Base-by-base conservation (phyloP, 2,329 filamentous ascomycete species). In the Scedosporium aurantiacum region DNA sequence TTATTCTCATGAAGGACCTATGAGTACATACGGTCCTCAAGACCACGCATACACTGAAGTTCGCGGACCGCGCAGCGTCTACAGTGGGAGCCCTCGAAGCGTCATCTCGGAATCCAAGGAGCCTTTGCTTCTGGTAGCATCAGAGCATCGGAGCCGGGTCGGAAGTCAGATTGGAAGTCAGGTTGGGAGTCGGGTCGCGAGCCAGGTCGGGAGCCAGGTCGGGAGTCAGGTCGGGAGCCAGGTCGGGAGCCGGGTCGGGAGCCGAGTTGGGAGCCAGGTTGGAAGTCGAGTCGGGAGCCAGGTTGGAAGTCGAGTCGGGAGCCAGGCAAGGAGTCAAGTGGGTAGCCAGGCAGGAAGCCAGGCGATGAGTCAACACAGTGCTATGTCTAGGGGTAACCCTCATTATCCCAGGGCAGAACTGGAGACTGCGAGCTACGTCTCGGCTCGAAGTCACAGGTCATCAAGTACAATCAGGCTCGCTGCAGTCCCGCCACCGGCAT, bases 391-490 rank as follows among this genome's bases (percentile, higher is more conserved):
- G 55, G 37, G 27, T 10, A 57, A 28, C 12, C 27, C 59, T 3
- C 23, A 52, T 27, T 59, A 43, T 60, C 60, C 58, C 64, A 70
- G 8, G 78, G 79, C 10, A 70, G 71, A 16, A 74, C 77, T 50
- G 40, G 58, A 32, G 41, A 32, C 58, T 7, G 58, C 58, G 21
- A 75, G 75, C 41, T 80, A 77, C 63, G 73, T 77, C 60, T 80
- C 79, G 10, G 71, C 75, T 2, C 71, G 74, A 7, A 78, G 70
- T 66, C 72, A 73, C 45, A 70, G 70, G 58, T 75, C 75, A 0
- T 66, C 67, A 7, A 70, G 67, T 62, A 76, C 74, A 12, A 60
- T 73, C 4, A 18, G 41, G 27, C 58, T 18, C 18, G 23, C 58
- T 2, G 40, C 16, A 21, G n/a, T 16, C 8, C 32, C 37, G 2